Evolutionary conservation across 768 basidiomycete genomes (phyloP).

Genomic region (Tylopilus plumbeoviolaceoides): DNA sequence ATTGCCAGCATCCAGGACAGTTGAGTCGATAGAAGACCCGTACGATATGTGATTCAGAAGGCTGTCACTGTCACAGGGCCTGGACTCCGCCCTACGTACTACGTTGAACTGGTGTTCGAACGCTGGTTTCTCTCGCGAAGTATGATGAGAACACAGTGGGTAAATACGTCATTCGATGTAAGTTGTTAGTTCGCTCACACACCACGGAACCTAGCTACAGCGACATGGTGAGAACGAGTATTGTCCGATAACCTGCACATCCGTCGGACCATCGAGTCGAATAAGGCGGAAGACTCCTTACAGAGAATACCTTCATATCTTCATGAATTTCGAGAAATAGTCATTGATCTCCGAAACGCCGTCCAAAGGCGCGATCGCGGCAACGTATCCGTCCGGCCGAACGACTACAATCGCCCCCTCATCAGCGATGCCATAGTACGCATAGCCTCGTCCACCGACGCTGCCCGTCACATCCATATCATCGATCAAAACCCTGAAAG

Average conservation of each 20-base stretch:
- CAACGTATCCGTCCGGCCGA: constrained; percentile 41
- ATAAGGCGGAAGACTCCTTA: constrained; percentile 29
- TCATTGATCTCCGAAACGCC: constrained; percentile 33
- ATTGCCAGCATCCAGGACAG: no score
- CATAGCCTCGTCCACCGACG: constrained; percentile 34
- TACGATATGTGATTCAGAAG: no score
- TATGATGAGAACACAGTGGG: no score
- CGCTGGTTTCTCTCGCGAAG: no score
- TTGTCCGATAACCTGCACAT: constrained; percentile 56
- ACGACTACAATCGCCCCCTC: constrained; percentile 34
- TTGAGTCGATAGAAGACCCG: no score
- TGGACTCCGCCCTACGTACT: no score
- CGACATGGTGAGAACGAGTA: constrained; percentile 75
- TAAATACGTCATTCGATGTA: no score
- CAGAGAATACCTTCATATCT: no score
- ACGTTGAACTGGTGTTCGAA: no score
- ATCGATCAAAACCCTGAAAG: constrained; percentile 33
- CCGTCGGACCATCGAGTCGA: constrained; percentile 3
- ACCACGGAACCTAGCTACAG: no score
- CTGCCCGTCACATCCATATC: constrained; percentile 31
- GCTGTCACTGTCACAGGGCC: no score
- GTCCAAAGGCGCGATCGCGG: constrained; percentile 28
- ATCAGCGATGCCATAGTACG: constrained; percentile 30
- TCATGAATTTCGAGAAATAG: constrained; percentile 38
- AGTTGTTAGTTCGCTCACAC: no score